These are phyloP conservation scores for Umbellularia californica DNA, from an alignment of 164 flowering plant species.

Conservation along the genomic window DNA sequence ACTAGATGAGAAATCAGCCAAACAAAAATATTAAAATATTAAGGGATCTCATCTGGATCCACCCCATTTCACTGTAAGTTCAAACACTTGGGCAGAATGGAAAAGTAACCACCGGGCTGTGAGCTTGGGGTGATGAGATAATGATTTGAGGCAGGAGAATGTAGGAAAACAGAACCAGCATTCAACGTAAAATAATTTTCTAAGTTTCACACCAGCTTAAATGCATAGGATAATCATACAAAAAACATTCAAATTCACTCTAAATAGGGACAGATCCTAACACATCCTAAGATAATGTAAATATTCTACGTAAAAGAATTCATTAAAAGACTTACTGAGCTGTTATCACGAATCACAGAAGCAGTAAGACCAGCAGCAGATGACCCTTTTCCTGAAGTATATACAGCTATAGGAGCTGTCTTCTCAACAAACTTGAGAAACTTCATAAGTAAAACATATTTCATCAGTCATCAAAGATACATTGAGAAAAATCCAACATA, in stretches of 20 bases:
- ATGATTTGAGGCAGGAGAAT: neutral
- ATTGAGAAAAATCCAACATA: neutral
- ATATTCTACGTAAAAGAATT: neutral
- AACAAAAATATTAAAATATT: neutral
- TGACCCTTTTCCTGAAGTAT: constrained; percentile 99
- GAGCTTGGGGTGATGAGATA: neutral
- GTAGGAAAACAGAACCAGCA: neutral
- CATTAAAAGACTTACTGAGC: constrained; percentile 59
- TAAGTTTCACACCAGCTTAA: neutral
- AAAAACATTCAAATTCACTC: neutral
- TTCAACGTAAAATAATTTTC: too few species aligned
- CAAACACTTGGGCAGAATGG: too few species aligned
- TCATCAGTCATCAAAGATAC: neutral
- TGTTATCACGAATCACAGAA: constrained; percentile 87
- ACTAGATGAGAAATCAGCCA: neutral
- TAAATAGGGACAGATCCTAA: neutral
- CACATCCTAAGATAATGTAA: neutral
- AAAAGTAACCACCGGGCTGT: too few species aligned
- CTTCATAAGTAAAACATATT: constrained; percentile 31
- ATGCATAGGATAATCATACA: neutral
- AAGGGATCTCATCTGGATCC: neutral
- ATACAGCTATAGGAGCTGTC: constrained; percentile 97
- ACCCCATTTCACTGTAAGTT: neutral
- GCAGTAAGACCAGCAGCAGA: constrained; percentile 99
- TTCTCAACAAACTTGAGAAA: constrained; percentile 99